Conservation (phyloP, 768 basidiomycete species). For the Phaffia tasmanica region DNA sequence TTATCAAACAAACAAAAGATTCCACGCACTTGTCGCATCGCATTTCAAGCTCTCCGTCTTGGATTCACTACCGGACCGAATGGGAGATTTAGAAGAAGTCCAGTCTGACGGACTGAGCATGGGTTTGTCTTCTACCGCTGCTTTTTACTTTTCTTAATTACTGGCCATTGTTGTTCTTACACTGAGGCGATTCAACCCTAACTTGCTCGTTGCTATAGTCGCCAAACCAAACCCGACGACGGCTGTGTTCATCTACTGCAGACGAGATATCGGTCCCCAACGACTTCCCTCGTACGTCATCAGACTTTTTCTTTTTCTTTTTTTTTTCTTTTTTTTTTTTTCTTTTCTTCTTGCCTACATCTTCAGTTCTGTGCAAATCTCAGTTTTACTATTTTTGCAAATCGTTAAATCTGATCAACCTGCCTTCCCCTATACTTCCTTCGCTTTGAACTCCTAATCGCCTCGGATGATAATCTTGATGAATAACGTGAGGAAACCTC, state of each 20-base stretch:
- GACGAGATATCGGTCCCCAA: conserved; percentile 49
- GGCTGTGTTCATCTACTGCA: conserved; percentile 72
- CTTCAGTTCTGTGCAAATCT: too few relatives aligned
- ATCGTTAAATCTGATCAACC: background rate
- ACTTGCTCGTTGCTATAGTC: conserved; percentile 44
- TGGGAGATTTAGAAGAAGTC: conserved; percentile 65
- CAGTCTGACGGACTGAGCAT: conserved; percentile 59
- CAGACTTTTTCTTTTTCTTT: background rate
- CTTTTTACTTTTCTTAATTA: background rate
- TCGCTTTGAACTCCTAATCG: background rate
- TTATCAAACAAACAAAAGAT: conserved; percentile 42
- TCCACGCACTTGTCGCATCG: conserved; percentile 60
- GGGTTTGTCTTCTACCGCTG: conserved; percentile 32
- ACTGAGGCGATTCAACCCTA: background rate
- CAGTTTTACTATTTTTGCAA: too few relatives aligned
- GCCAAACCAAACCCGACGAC: conserved; percentile 61
- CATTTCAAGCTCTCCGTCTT: conserved; percentile 73
- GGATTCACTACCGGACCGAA: conserved; percentile 64
- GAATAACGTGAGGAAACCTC: too few relatives aligned
- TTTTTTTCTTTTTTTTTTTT: background rate
- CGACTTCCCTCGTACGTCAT: conserved; percentile 39
- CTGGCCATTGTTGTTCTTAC: background rate
- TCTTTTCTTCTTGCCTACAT: background rate
- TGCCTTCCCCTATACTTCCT: background rate
- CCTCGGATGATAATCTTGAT: too few relatives aligned